Percentiles rank a stretch among this genome's conserved stretches.
phyloP scores from a whole-genome alignment of 371 early-diverging fungal species.

The Lichtheimia ramosa region DNA sequence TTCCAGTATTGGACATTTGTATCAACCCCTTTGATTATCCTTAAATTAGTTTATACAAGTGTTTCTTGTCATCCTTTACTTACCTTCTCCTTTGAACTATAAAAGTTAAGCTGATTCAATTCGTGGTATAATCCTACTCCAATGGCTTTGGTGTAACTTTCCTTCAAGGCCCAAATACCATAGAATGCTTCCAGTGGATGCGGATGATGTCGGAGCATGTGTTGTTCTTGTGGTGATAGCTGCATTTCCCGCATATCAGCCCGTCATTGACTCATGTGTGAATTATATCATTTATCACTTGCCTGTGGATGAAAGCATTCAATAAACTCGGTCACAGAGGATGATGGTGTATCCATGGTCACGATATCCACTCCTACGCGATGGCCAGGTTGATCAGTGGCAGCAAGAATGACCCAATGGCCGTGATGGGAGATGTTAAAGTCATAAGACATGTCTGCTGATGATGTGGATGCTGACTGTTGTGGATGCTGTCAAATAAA shows the following conservation, averaged over 20 bases:
- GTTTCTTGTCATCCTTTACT: not conserved
- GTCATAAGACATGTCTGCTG: slow-evolving; percentile 15
- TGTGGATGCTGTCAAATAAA: not conserved
- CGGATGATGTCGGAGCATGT: slow-evolving; percentile 15
- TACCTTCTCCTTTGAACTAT: not conserved
- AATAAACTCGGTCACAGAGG: slow-evolving; percentile 31
- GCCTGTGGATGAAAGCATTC: slow-evolving; percentile 39
- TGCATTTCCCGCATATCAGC: slow-evolving; percentile 4
- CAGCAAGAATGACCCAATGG: slow-evolving; percentile 60
- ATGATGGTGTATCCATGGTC: slow-evolving; percentile 24
- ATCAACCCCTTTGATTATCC: slow-evolving; percentile 3
- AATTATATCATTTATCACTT: not conserved
- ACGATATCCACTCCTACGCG: slow-evolving; percentile 59
- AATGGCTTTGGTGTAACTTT: slow-evolving; percentile 62
- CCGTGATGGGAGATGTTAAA: slow-evolving; percentile 69
- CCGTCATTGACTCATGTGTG: not conserved
- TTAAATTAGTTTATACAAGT: slow-evolving; percentile 15
- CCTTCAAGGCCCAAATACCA: slow-evolving; percentile 61
- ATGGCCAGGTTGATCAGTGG: slow-evolving; percentile 14
- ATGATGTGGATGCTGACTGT: not conserved
- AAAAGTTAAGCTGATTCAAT: slow-evolving; percentile 40
- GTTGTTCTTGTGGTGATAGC: slow-evolving; percentile 36
- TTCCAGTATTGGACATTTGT: not conserved
- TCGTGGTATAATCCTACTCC: slow-evolving; percentile 60
- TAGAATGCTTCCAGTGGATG: slow-evolving; percentile 42